These are phyloP conservation scores for Hanseniaspora thailandica DNA, from an alignment of 805 yeast species.

Conservation along the genomic window DNA sequence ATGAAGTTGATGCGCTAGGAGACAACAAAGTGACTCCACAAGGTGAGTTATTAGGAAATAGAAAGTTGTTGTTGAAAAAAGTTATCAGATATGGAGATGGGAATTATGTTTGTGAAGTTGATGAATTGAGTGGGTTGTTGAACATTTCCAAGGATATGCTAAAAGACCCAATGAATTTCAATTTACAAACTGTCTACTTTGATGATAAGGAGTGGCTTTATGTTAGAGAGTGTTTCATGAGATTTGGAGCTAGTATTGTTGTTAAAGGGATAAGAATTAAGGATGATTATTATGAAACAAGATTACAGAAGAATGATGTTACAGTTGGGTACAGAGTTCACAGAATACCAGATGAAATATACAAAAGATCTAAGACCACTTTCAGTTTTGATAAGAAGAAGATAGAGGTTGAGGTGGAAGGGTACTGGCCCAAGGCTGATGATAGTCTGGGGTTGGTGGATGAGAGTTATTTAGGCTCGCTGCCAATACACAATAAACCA, in stretches of 20 bases:
- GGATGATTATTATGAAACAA: constrained; percentile 39
- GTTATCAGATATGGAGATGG: neutral
- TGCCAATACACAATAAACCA: constrained; percentile 3
- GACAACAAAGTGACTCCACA: neutral
- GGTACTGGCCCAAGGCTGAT: neutral
- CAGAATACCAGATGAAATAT: constrained; percentile 15
- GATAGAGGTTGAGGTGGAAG: neutral
- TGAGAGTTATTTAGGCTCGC: neutral
- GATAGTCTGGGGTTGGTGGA: neutral
- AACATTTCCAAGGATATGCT: neutral
- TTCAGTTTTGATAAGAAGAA: constrained; percentile 15
- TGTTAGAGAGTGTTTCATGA: constrained; percentile 36
- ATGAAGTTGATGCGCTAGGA: constrained; percentile 5
- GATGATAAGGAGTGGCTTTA: constrained; percentile 24
- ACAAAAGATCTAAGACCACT: constrained; percentile 19
- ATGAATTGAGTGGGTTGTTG: neutral
- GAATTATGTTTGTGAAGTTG: neutral
- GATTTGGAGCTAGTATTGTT: constrained; percentile 41
- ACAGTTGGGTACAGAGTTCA: neutral
- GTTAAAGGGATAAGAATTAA: constrained; percentile 36
- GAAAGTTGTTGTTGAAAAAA: neutral
- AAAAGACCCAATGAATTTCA: neutral
- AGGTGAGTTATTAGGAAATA: neutral
- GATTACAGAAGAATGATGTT: constrained; percentile 2
- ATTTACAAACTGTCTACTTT: neutral